Conservation (phyloP, 495 filamentous ascomycete species). For the Penicillium flavigenum region DNA sequence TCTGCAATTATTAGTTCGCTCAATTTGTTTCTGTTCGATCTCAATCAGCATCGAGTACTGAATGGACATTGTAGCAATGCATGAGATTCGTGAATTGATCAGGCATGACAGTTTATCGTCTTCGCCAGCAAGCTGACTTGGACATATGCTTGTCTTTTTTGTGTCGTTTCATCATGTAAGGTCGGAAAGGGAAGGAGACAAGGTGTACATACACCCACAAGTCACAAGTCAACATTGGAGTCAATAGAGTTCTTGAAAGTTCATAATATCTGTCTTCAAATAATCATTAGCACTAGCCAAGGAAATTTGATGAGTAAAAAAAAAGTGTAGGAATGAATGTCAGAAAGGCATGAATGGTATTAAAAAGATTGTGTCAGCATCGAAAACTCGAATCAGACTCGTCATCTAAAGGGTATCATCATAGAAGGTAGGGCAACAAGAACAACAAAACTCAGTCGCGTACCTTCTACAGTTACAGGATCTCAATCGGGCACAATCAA, state of each 20-base stretch:
- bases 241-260: slow-evolving; percentile 1
- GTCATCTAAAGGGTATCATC: slow-evolving; percentile 59
- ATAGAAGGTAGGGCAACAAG: slow-evolving; percentile 28
- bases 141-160: slow-evolving; percentile 62
- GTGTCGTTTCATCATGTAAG: slow-evolving; percentile 53
- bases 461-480: slow-evolving; percentile 25
- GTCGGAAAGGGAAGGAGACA: slow-evolving; percentile 10
- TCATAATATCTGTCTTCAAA: slow-evolving; percentile 17
- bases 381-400: slow-evolving; percentile 63
- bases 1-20: slow-evolving; percentile 11
- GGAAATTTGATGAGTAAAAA: slow-evolving; percentile 14
- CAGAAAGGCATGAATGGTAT: slow-evolving; percentile 62
- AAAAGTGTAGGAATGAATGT: slow-evolving; percentile 22
- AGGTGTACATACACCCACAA: slow-evolving; percentile 37
- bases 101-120: slow-evolving; percentile 53
- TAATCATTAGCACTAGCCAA: slow-evolving; percentile 28
- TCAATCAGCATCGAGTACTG: slow-evolving; percentile 34
- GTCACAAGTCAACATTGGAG: slow-evolving; percentile 5
- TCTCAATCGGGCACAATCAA: neutral
- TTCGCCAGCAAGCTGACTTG: slow-evolving; percentile 48
- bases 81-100: slow-evolving; percentile 35
- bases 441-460: slow-evolving; percentile 16
- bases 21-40: slow-evolving; percentile 17
- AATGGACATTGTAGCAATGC: slow-evolving; percentile 19
- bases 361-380: slow-evolving; percentile 56